Base-by-base conservation (phyloP, 164 flowering plant species). In the Stephania yunnanensis region DNA sequence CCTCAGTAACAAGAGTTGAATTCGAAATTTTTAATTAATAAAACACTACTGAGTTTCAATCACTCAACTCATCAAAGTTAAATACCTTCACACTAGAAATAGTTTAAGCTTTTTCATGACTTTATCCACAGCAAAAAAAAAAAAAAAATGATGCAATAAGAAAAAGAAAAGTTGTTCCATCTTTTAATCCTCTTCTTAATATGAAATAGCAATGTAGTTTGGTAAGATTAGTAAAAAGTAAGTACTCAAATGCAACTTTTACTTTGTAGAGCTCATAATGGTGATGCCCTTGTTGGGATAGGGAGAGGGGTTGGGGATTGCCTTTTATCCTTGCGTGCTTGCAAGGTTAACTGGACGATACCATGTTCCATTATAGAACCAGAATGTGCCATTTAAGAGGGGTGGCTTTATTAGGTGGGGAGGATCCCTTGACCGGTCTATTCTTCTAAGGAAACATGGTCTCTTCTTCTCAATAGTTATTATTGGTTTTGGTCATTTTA, bases 321-420 rank as follows among this genome's bases (percentile, higher is more conserved):
- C 70, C 42, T 67, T 67, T 67, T 22, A 46, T 29, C 31, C 70
- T 67, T 22, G 42, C 70, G 70, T 67, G 42, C 42, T 67, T 29
- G 70, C 7, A 19, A 67, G 70, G 70, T 30, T 31, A 67, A 29
- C 36, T 4, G 15, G 36, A 67, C 36, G 69, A 31, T 25, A 22
- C 42, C 44, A 67, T 36, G 42, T 13, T 67, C 70, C 17, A 29
- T 29, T 67, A 67, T 67, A 10, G 15, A 29, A 13, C 31, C 2
- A 29, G 31, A 67, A 50, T 50, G 55, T 50, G 55, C 55, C 55
- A 50, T 50, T 36, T 50, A 50, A 50, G 55, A 50, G 55, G 55
- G 42, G 15, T 50, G 11, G 55, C 55, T 50, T 50, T 50, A 50
- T 50, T 50, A 9, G 55, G 55, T 50, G 55, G 13, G 55, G 15